Base-by-base conservation (phyloP, 495 filamentous ascomycete species). In the Aspergillus sclerotiicarbonarius region DNA sequence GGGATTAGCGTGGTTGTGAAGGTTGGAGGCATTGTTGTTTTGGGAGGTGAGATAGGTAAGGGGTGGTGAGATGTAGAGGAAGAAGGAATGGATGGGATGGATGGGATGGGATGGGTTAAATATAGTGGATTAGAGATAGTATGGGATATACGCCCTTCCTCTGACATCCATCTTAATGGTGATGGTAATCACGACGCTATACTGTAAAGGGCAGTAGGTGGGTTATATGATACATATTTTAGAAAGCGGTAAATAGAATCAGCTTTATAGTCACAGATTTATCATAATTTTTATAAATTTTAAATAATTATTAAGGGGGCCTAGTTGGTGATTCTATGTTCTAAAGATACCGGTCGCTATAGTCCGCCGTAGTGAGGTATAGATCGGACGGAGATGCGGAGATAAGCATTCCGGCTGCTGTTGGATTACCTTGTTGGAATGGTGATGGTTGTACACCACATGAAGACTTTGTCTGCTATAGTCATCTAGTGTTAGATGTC, bases 1-100 rank as follows among this genome's bases (percentile, higher is more conserved):
- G 71, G 61, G 33, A 65, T 62, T 13, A 68, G 59, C 19, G 44
- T 39, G 13, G 51, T 71, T 15, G 52, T 69, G 49, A 65, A 63
- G 13, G 8, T 58, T 45, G 49, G 0, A 8, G 41, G 46, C 16
- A 33, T 20, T 12, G 13, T 37, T 20, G 32, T 18, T 46, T 58
- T 45, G 15, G 20, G 18, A 8, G 44, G 4, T 0, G 51, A 21
- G 32, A 39, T 39, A 39, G 45, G 3, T 6, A 10, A 21, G 19
- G 43, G n/a, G 43, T 21, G 43, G 13, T 12, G 3, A 7, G 43
- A 10, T 46, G 4, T 19, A 19, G 21, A 21, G 16, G 44, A 4
- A 2, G 16, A 8, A 12, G 21, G 44, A 29, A n/a, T 0, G 1
- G 37, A 41, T 15, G 19, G 1, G 43, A 12, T 4, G 43, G 15